Base-by-base conservation (phyloP, 805 yeast species). In the Komagataella populi region DNA sequence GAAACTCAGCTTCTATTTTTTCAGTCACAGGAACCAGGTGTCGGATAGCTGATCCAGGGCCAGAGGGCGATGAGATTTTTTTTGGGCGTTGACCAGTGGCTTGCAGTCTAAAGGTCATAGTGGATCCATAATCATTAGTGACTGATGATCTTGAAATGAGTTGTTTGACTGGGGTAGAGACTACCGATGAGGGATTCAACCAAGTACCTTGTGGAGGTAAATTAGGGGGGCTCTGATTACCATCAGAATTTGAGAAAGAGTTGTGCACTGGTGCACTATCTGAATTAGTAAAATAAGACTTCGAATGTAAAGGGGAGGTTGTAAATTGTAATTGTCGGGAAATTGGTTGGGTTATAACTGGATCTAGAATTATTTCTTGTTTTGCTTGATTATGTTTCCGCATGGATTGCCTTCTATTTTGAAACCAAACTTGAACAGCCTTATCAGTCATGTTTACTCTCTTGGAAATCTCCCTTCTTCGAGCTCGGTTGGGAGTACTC, bases 401-500 rank as follows among this genome's bases (percentile, higher is more conserved):
- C 55, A 84, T 68, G 44, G 90, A 76, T 67, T 91, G 97, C 66
- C 99, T 79, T 66, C 82, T 86, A 68, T 93, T 93, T 69, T 93
- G 99, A 70, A 93, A 93, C 99, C 99, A 93, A 55, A 91, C 88
- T 70, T 93, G 99, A 43, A 93, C 96, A 1, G 97, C 96, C 65
- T 90, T 88, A 66, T 90, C 97, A n/a, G 91, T 80, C 98, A 93
- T 93, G 57, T 81, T 82, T 45, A 93, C 95, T 56, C 73, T 78
- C 30, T 70, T 66, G 4, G 98, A 96, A 56, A 93, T 86, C 56
- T 83, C 85, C 47, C 78, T 72, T 58, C 98, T 79, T 61, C 84
- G 75, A 47, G 74, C 68, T 63, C 83, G 84, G 62, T 84, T 83
- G 48, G 99, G 99, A 49, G 95, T 87, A 47, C 81, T 72, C 54